phyloP scores from a whole-genome alignment of 1,284 basidiomycete species.

The Puccinia novopanici region DNA sequence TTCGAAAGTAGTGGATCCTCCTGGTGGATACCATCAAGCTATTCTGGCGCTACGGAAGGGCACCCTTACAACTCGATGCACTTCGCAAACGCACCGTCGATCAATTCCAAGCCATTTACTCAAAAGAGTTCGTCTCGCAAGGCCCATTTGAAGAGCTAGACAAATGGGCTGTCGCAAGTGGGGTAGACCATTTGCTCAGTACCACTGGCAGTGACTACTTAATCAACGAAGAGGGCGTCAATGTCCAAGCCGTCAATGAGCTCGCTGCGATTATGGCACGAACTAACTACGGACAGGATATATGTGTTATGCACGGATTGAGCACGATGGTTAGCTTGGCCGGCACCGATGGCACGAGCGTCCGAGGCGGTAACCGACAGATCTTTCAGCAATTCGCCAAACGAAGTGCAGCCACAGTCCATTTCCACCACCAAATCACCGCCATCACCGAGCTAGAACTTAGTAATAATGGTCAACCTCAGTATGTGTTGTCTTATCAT shows the following conservation, averaged over 20 bases:
- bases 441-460: constrained; percentile 42
- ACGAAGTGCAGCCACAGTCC: constrained; percentile 69
- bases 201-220: constrained; percentile 69
- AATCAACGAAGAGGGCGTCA: constrained; percentile 64
- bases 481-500: constrained; percentile 54
- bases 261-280: constrained; percentile 79
- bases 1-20: constrained; percentile 65
- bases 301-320: constrained; percentile 75
- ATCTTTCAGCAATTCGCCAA: constrained; percentile 81
- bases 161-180: constrained; percentile 65
- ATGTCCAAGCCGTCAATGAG: constrained; percentile 70
- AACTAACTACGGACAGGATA: constrained; percentile 83
- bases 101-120: constrained; percentile 36
- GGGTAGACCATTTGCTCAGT: constrained; percentile 65
- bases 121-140: constrained; percentile 63
- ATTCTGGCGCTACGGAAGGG: constrained; percentile 77
- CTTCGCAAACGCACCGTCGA: constrained; percentile 18
- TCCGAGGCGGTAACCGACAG: constrained; percentile 79
- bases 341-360: constrained; percentile 68
- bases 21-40: constrained; percentile 76
- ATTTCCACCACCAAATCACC: constrained; percentile 69
- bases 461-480: neutral
- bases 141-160: constrained; percentile 68
- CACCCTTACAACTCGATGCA: constrained; percentile 63
- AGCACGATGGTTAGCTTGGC: constrained; percentile 76